Conservation (phyloP, 192 early-diverging fungal genomes). For the Podila minutissima region DNA sequence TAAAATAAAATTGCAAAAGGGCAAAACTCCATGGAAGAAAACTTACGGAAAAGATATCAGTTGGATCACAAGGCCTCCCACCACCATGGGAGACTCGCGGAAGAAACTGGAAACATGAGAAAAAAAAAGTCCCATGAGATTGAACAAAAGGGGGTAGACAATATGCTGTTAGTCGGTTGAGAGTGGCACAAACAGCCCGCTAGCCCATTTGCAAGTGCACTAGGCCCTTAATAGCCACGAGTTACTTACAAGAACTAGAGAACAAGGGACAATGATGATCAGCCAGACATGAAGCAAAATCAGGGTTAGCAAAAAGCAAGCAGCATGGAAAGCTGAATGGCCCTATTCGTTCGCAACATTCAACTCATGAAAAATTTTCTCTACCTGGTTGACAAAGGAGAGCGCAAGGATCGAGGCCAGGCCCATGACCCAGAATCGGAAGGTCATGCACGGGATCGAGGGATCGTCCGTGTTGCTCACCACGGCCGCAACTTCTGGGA, state of each 20-base stretch:
- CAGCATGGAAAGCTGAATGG: too few species aligned
- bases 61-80: slow-evolving; percentile 53
- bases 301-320: too few species aligned
- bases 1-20: neutral
- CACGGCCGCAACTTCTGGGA: slow-evolving; percentile 54
- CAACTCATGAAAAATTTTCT: neutral
- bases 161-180: neutral
- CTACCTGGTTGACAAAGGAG: slow-evolving; percentile 59
- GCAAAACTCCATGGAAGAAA: neutral
- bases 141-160: neutral
- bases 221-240: too few species aligned
- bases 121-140: neutral
- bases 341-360: too few species aligned
- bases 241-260: slow-evolving; percentile 23
- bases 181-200: neutral
- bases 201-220: too few species aligned
- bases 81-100: slow-evolving; percentile 33
- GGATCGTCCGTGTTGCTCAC: slow-evolving; percentile 63
- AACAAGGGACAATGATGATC: neutral
- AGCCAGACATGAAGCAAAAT: too few species aligned
- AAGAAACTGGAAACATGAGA: slow-evolving; percentile 23
- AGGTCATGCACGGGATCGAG: slow-evolving; percentile 57
- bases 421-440: slow-evolving; percentile 62
- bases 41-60: slow-evolving; percentile 59
- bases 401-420: slow-evolving; percentile 51